Conservation (phyloP, 2,329 filamentous ascomycete species). For the Microdochium trichocladiopsis region DNA sequence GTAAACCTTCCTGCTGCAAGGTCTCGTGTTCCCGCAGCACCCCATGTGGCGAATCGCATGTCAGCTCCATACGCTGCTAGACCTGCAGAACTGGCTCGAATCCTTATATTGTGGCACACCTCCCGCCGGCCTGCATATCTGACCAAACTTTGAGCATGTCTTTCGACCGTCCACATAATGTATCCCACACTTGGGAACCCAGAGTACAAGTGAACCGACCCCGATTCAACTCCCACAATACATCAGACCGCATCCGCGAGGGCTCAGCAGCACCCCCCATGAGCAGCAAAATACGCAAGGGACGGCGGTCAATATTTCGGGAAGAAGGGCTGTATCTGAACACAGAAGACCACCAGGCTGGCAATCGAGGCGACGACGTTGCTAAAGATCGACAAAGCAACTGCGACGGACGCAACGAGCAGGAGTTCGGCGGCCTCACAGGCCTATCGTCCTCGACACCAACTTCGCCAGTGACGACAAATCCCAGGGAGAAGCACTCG, state of each 20-base stretch:
- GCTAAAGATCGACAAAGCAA: slow-evolving; percentile 3
- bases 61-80: neutral
- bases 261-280: neutral
- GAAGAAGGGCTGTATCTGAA: neutral
- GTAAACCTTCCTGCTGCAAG: neutral
- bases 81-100: neutral
- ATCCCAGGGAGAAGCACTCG: slow-evolving; percentile 10
- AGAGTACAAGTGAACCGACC: neutral
- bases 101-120: neutral
- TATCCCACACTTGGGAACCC: neutral
- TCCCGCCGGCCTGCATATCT: neutral
- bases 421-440: slow-evolving; percentile 20
- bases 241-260: neutral
- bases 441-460: slow-evolving; percentile 12
- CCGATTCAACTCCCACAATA: neutral
- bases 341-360: neutral
- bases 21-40: no score
- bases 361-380: neutral
- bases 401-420: slow-evolving; percentile 17
- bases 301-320: neutral
- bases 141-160: neutral
- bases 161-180: neutral
- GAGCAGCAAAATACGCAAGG: neutral
- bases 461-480: slow-evolving; percentile 17
- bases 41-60: neutral